phyloP scores from a whole-genome alignment of 2,329 filamentous ascomycete species.

The Cytospora paraplurivora region DNA sequence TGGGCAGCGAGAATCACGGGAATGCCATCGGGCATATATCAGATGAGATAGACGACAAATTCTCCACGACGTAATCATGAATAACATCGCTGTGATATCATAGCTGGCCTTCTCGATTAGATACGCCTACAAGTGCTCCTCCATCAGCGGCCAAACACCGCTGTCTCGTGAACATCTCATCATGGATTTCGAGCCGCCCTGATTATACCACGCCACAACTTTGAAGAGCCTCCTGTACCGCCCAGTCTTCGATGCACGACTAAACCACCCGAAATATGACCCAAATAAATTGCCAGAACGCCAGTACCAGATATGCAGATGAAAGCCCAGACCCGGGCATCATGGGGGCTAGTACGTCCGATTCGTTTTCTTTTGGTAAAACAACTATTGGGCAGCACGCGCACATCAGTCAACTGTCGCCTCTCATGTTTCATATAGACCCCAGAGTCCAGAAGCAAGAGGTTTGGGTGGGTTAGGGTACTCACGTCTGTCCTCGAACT shows the following conservation, averaged over 20 bases:
- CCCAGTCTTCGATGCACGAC: constrained; percentile 1
- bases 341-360: constrained; percentile 56
- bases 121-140: not conserved
- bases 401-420: constrained; percentile 14
- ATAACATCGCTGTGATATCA: constrained; percentile 16
- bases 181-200: not conserved
- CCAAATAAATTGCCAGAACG: constrained; percentile 23
- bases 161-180: not conserved
- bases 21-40: constrained; percentile 6
- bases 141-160: not conserved
- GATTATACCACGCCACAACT: not conserved
- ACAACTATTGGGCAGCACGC: constrained; percentile 47
- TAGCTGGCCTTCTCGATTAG: constrained; percentile 3
- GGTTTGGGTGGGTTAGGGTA: constrained; percentile 42
- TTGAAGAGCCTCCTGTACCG: not conserved
- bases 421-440: not conserved
- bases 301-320: constrained; percentile 22
- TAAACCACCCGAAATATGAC: constrained; percentile 8
- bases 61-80: constrained; percentile 17
- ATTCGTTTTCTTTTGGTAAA: constrained; percentile 70
- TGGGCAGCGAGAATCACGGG: not conserved
- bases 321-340: constrained; percentile 52
- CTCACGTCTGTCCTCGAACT: constrained; percentile 90
- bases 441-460: constrained; percentile 34
- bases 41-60: constrained; percentile 18